Evolutionary conservation across 768 basidiomycete genomes (phyloP).

Genomic region (Kockovaella imperatae): DNA sequence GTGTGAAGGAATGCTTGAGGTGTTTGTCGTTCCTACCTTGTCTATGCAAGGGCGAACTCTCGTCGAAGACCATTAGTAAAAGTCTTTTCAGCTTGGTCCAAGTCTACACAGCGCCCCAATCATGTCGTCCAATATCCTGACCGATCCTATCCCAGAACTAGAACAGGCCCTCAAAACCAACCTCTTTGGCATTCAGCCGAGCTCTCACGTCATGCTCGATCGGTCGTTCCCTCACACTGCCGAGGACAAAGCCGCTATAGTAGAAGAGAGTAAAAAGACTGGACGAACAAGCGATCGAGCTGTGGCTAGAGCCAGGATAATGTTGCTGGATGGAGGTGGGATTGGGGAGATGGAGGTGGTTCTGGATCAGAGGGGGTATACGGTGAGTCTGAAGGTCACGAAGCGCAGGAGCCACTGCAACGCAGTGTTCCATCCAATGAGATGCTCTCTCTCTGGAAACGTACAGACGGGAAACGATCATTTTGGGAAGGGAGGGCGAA

Average conservation of each 20-base stretch:
- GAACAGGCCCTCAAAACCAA: not conserved
- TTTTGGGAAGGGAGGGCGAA: too few relatives aligned
- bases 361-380: slow-evolving; percentile 29
- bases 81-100: too few relatives aligned
- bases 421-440: too few relatives aligned
- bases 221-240: slow-evolving; percentile 13
- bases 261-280: not conserved
- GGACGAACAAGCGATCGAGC: slow-evolving; percentile 11
- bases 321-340: slow-evolving; percentile 7
- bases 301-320: slow-evolving; percentile 10
- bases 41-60: too few relatives aligned
- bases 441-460: too few relatives aligned
- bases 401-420: too few relatives aligned
- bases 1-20: too few relatives aligned
- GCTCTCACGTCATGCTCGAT: slow-evolving; percentile 5
- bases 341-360: slow-evolving; percentile 12
- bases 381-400: slow-evolving; percentile 29
- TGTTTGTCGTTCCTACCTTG: too few relatives aligned
- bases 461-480: too few relatives aligned
- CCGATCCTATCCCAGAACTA: not conserved
- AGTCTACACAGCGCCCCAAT: too few relatives aligned
- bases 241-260: slow-evolving; percentile 7
- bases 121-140: not conserved
- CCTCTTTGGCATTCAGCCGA: not conserved
- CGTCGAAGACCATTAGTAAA: too few relatives aligned